phyloP scores from a whole-genome alignment of 2,329 filamentous ascomycete genomes.

The Neonectria faginata region DNA sequence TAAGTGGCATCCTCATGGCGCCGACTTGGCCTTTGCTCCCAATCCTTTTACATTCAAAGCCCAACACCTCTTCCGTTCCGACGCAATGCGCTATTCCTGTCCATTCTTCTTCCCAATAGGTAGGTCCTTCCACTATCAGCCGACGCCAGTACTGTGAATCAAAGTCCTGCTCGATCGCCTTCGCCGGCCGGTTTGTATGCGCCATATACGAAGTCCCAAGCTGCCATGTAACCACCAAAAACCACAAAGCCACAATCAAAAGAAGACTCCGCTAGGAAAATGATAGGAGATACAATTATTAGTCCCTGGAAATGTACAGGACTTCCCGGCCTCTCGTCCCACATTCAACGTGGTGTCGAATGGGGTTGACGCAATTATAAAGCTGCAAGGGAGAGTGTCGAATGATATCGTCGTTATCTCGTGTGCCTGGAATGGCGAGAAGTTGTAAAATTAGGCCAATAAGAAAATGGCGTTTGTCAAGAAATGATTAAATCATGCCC shows the following conservation, averaged over 20 bases:
- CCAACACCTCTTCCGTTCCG: slow-evolving; percentile 41
- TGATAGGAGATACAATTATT: slow-evolving; percentile 29
- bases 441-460: slow-evolving; percentile 32
- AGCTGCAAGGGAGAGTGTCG: slow-evolving; percentile 30
- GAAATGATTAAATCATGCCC: slow-evolving; percentile 58
- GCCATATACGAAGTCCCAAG: slow-evolving; percentile 40
- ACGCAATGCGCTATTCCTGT: slow-evolving; percentile 39
- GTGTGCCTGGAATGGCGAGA: slow-evolving; percentile 29
- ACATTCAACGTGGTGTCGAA: background rate
- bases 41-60: slow-evolving; percentile 44
- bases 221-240: slow-evolving; percentile 21
- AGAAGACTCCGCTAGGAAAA: slow-evolving; percentile 35
- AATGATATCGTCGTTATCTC: slow-evolving; percentile 42
- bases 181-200: slow-evolving; percentile 37
- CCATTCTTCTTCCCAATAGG: slow-evolving; percentile 40
- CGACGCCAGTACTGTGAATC: slow-evolving; percentile 45
- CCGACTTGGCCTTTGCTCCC: slow-evolving; percentile 36
- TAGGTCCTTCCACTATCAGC: slow-evolving; percentile 31
- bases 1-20: slow-evolving; percentile 39
- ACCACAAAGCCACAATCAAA: slow-evolving; percentile 25
- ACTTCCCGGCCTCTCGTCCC: slow-evolving; percentile 12
- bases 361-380: slow-evolving; percentile 32
- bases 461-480: slow-evolving; percentile 14
- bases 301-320: slow-evolving; percentile 33
- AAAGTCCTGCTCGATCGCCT: slow-evolving; percentile 51